These are phyloP conservation scores for Dactylorhiza incarnata DNA, from an alignment of 106 monocot species.

Conservation along the genomic window DNA sequence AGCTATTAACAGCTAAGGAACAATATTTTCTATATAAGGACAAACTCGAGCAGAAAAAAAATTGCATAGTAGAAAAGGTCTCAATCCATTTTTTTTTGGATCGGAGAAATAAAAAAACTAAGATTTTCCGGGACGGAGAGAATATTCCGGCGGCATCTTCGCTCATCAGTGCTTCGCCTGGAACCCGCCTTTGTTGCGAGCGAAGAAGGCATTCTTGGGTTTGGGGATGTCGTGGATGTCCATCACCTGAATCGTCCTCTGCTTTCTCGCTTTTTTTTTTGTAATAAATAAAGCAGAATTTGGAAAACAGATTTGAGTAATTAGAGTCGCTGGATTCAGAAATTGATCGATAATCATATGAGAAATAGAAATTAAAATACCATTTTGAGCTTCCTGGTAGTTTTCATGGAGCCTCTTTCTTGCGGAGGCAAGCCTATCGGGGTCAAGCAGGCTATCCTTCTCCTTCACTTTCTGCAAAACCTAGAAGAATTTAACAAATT, in stretches of 20 bases:
- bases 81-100: conserved; percentile 3
- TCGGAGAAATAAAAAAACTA: neutral
- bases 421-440: conserved; percentile 44
- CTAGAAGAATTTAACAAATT: too few species aligned
- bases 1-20: neutral
- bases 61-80: neutral
- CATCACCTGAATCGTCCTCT: conserved; percentile 37
- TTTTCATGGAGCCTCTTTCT: conserved; percentile 52
- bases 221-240: conserved; percentile 36
- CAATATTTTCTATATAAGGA: neutral
- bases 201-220: conserved; percentile 23
- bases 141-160: neutral
- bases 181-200: conserved; percentile 22
- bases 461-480: conserved; percentile 21
- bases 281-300: neutral
- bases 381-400: conserved; percentile 53
- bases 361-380: conserved; percentile 12
- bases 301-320: neutral
- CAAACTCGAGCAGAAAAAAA: neutral
- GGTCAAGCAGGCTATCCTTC: conserved; percentile 32
- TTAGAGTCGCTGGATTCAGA: neutral
- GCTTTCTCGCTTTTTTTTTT: conserved; percentile 26
- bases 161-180: conserved; percentile 18
- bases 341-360: neutral
- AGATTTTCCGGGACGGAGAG: neutral